Evolutionary conservation across 2,329 filamentous ascomycete genomes (phyloP), one percentile per base, ranked within the genome.

Genomic region (Fusarium solani-melongenae): DNA sequence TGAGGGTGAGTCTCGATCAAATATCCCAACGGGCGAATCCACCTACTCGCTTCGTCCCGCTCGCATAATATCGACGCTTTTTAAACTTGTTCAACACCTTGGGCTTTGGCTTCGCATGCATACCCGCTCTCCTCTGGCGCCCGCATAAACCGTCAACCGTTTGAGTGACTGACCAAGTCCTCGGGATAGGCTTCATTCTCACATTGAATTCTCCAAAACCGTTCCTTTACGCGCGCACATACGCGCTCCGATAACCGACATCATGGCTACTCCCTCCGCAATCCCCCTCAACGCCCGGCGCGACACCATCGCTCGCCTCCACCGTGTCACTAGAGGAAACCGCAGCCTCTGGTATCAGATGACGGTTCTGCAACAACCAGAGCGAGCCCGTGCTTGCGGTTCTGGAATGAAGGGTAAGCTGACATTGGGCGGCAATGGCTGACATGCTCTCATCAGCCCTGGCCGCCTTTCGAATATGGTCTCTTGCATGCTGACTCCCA

Each of bases 301-400:
- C 72, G 81, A 86, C 59, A 77, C 81, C 56, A 75, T 82, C 69
- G 87, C 92, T 59, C 86, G 89, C 62, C 80, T 84, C 61, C 81
- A 83, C 58, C 82, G 83, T 56, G 74, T 79, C 62, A 97, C 94
- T 46, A 91, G 91, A 77, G 92, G 93, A 77, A 94, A 94, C 71
- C 91, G 93, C 76, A 91, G 88, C 72, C 89, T 98, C 75, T 94
- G 91, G 80, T 98, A 98, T 83, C 88, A 89, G 73, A 86, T 98
- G 82, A 91, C 90, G 68, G 95, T 98, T 64, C 92, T 98, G 77
- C 96, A 99, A 84, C 94, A 98, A 82, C 96, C 96, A 22, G 93
- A 97, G 84, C 93, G 95, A 79, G 96, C 96, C 58, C 90, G 96
- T 86, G 96, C 96, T 64, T 99, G 96, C 82, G 96, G 96, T 79